Conservation (phyloP, 371 early-diverging fungal genomes). For the Smittium mucronatum region DNA sequence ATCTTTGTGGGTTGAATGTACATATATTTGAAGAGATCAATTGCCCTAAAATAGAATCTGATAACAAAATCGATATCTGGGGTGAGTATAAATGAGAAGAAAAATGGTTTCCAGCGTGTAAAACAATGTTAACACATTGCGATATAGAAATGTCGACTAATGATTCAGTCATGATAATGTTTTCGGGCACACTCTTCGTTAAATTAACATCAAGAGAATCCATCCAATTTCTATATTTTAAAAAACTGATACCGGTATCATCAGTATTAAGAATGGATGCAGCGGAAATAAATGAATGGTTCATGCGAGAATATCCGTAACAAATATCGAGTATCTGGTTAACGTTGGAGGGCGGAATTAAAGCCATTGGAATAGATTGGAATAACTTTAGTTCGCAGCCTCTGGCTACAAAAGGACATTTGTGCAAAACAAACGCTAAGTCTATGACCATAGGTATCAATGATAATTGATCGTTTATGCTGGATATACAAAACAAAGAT, state of each 20-base stretch:
- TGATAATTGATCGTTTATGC: background rate
- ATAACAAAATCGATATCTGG: background rate
- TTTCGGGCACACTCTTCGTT: background rate
- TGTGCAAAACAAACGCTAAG: background rate
- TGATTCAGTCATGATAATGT: background rate
- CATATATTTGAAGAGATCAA: background rate
- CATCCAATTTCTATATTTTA: background rate
- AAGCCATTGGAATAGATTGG: background rate
- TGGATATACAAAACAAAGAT: background rate
- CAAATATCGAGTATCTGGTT: background rate
- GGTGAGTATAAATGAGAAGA: background rate
- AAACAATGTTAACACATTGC: background rate
- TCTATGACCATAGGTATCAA: background rate
- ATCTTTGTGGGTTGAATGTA: background rate
- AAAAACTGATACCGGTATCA: background rate
- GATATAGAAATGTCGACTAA: background rate
- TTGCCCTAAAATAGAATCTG: background rate
- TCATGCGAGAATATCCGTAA: background rate
- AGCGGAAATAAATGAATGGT: background rate
- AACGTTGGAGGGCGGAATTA: background rate
- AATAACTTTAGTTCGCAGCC: constrained; percentile 5
- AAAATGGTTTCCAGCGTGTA: background rate
- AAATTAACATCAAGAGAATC: background rate
- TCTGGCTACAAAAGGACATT: constrained; percentile 1
- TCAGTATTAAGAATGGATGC: background rate